Evolutionary conservation across 2,329 filamentous ascomycete species (phyloP).

Genomic region (Colletotrichum kahawae): DNA sequence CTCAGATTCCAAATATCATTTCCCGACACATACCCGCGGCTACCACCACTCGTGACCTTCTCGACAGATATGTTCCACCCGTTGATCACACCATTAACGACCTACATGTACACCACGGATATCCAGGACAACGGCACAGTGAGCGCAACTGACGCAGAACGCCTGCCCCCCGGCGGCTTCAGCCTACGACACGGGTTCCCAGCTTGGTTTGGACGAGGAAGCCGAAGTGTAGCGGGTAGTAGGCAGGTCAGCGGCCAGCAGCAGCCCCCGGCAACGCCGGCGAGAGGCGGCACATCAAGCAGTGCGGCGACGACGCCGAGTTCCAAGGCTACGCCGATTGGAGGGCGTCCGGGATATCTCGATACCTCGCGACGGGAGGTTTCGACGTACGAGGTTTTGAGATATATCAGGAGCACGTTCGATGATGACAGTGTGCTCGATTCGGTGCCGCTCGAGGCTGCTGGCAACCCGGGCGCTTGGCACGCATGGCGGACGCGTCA

Average conservation of each 20-base stretch:
- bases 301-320: conserved; percentile 34
- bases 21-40: conserved; percentile 76
- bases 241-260: conserved; percentile 49
- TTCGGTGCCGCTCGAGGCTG: conserved; percentile 77
- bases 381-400: conserved; percentile 71
- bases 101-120: conserved; percentile 88
- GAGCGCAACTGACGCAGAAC: conserved; percentile 82
- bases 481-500: conserved; percentile 83
- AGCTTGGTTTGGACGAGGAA: conserved; percentile 77
- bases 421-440: conserved; percentile 80
- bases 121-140: conserved; percentile 77
- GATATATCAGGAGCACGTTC: conserved; percentile 84
- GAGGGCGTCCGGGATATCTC: conserved; percentile 40
- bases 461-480: conserved; percentile 91
- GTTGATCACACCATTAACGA: conserved; percentile 89
- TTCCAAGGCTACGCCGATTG: conserved; percentile 31
- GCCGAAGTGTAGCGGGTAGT: conserved; percentile 40
- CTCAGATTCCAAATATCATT: conserved; percentile 92
- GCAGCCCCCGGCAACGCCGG: conserved; percentile 28
- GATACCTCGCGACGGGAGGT: conserved; percentile 47
- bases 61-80: conserved; percentile 95
- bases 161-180: conserved; percentile 87
- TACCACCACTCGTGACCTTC: conserved; percentile 87
- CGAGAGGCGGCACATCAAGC: conserved; percentile 22
- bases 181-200: conserved; percentile 91